Evolutionary conservation across 371 early-diverging fungal species (phyloP).

Genomic region (Lichtheimia corymbifera): DNA sequence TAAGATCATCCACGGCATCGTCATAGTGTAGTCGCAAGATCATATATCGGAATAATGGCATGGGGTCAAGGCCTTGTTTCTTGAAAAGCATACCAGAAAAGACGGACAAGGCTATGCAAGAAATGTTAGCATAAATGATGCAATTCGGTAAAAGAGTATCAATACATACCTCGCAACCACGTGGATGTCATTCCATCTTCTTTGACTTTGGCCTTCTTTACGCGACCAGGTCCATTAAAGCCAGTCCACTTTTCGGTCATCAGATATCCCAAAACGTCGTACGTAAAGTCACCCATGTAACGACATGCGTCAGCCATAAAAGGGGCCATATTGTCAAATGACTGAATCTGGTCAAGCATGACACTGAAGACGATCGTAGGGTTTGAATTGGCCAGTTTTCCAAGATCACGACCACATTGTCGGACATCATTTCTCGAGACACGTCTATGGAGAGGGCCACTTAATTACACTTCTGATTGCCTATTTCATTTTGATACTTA

Average conservation of each 20-base stretch:
- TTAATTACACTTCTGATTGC: not conserved
- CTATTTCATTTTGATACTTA: slow-evolving; percentile 13
- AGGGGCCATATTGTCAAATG: slow-evolving; percentile 84
- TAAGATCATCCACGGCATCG: slow-evolving; percentile 51
- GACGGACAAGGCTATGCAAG: slow-evolving; percentile 53
- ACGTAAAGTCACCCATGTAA: slow-evolving; percentile 81
- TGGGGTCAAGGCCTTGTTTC: slow-evolving; percentile 70
- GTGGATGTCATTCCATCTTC: slow-evolving; percentile 54
- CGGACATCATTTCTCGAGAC: slow-evolving; percentile 82
- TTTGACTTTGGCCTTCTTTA: slow-evolving; percentile 51
- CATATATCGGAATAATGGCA: slow-evolving; percentile 67
- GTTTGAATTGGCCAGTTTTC: slow-evolving; percentile 80
- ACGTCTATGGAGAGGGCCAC: slow-evolving; percentile 31
- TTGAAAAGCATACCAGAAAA: slow-evolving; percentile 76
- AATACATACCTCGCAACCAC: slow-evolving; percentile 51
- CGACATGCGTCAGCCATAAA: slow-evolving; percentile 85
- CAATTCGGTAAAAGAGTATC: not conserved
- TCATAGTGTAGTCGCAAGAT: slow-evolving; percentile 59
- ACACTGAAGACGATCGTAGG: slow-evolving; percentile 79
- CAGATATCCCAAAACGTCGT: slow-evolving; percentile 80
- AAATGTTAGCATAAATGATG: not conserved
- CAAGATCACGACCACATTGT: slow-evolving; percentile 80
- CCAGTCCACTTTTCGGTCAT: slow-evolving; percentile 73
- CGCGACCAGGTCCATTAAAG: slow-evolving; percentile 44
- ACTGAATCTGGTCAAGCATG: slow-evolving; percentile 78